Base-by-base conservation (phyloP, 1,139 yeast species). In the Blastobotrys illinoisensis region DNA sequence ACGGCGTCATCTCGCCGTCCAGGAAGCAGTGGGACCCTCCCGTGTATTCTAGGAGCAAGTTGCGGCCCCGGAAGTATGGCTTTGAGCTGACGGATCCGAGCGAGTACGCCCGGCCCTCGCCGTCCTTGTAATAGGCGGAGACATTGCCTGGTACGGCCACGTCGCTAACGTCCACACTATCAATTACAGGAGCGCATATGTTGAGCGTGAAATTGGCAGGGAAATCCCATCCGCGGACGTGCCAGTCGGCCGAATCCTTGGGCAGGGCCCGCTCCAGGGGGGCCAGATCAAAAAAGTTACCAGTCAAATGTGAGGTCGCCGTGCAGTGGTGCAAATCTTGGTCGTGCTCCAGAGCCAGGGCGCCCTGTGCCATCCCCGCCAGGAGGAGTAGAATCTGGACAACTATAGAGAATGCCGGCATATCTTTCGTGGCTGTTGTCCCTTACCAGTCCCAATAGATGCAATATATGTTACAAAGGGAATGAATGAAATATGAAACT, bases 151-250 rank as follows among this genome's bases (percentile, higher is more conserved):
- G 51, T 26, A 46, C 28, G 11, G 82, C 72, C 4, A 75, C 71
- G 54, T 75, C 79, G 14, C 62, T 60, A 9, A 71, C 61, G 1
- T 68, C 70, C n/a, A 73, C 69, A 43, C 65, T 59, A 9, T 83
- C 75, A 21, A 65, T 53, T 14, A 67, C 60, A 3, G 73, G 71
- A 6, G 90, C 81, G 65, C 97, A 90, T 3, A 90, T 76, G 9
- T 95, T 93, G 46, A 90, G 63, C 0, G 96, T 86, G 71, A 84
- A 90, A 69, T 90, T 90, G 53, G 76, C 77, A 18, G 85, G 85
- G 62, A 80, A 81, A 61, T 86, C 95, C 65, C 78, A 79, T 0
- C 95, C 95, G 57, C 78, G 78, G 2, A 91, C 82, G 48, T 76
- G 71, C 89, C 93, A 88, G 5, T 71, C 72, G 36, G 52, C 9